phyloP scores from a whole-genome alignment of 345 rosid species.

The Geranium brycei region DNA sequence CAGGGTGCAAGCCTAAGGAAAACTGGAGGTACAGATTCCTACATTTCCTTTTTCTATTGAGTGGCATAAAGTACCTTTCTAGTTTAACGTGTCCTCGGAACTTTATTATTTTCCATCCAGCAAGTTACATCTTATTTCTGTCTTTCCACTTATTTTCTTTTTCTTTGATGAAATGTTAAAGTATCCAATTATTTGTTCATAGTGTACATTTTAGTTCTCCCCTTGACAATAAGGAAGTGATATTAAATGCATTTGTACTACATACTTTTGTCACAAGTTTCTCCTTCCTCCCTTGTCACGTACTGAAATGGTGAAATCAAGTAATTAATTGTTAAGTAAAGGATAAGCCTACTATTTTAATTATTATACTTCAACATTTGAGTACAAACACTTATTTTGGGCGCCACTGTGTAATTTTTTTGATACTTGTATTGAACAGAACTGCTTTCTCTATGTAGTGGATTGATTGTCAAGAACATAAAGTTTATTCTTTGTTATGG shows the following conservation, averaged over 20 bases:
- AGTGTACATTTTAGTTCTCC: neutral
- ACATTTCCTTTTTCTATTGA: neutral
- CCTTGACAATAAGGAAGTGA: too few species aligned
- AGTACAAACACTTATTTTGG: too few species aligned
- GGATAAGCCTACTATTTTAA: neutral
- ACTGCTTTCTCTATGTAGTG: too few species aligned
- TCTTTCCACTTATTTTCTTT: neutral
- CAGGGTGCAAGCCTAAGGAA: conserved; percentile 93
- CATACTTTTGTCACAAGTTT: neutral
- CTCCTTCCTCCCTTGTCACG: neutral
- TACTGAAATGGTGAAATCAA: neutral
- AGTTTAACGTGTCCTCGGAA: neutral
- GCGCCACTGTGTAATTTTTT: too few species aligned
- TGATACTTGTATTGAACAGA: too few species aligned
- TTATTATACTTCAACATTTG: too few species aligned
- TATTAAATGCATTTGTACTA: too few species aligned
- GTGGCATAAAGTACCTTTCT: neutral
- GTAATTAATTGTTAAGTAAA: neutral
- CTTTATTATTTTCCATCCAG: neutral
- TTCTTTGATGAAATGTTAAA: neutral
- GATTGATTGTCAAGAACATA: too few species aligned
- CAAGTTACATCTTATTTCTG: neutral
- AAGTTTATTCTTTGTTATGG: too few species aligned
- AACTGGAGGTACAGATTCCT: conserved; percentile 57
- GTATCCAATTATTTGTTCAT: neutral